Evolutionary conservation across 2,329 filamentous ascomycete genomes (phyloP).

Genomic region (Diaporthe nobilis): DNA sequence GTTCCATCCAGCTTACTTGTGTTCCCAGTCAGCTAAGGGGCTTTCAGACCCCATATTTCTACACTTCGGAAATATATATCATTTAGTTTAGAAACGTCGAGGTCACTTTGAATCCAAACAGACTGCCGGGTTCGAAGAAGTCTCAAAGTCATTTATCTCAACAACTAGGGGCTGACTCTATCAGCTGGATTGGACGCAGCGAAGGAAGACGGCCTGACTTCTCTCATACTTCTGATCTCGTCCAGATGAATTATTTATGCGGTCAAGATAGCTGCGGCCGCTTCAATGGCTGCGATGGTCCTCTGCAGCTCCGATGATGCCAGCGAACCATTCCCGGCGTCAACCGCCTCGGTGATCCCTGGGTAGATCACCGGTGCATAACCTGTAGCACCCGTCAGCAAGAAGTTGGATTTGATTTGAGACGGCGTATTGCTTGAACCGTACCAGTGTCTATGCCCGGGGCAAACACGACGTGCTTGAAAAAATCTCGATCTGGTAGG

Average conservation of each 20-base stretch:
- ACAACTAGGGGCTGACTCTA: too few relatives aligned
- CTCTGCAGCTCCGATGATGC: slow-evolving; percentile 20
- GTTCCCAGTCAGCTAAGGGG: neutral
- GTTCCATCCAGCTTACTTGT: neutral
- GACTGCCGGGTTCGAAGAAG: too few relatives aligned
- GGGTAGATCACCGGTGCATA: slow-evolving; percentile 12
- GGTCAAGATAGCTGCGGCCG: slow-evolving; percentile 1
- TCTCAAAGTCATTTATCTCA: too few relatives aligned
- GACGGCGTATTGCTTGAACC: neutral
- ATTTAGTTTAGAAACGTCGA: neutral
- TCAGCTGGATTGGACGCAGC: neutral
- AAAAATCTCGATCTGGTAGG: slow-evolving; percentile 1
- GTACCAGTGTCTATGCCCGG: slow-evolving; percentile 15
- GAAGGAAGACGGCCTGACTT: neutral
- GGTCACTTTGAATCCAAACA: neutral
- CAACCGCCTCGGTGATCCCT: slow-evolving; percentile 12
- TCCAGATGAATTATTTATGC: neutral
- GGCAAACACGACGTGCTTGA: slow-evolving; percentile 14
- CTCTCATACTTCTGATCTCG: neutral
- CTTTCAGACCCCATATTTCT: neutral
- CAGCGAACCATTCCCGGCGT: slow-evolving; percentile 7
- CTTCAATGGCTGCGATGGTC: slow-evolving; percentile 5
- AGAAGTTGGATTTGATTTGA: neutral
- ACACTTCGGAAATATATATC: too few relatives aligned
- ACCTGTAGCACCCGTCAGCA: neutral